These are phyloP conservation scores for Musa balbisiana DNA, from an alignment of 202 grass and related monocot genomes.

Conservation along the genomic window DNA sequence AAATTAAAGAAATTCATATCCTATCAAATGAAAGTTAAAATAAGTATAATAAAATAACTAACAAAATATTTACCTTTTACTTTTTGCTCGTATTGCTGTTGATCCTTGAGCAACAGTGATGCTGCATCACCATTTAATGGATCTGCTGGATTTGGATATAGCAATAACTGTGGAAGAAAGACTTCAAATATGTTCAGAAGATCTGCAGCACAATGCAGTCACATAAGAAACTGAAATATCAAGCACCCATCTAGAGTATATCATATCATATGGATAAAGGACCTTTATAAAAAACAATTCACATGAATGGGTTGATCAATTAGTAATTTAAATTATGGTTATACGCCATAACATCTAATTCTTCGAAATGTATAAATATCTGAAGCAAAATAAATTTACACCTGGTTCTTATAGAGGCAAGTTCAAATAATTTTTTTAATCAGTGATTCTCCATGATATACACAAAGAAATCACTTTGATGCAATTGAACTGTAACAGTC, in stretches of 20 bases:
- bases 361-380: neutral
- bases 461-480: neutral
- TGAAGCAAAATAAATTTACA: neutral
- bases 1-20: neutral
- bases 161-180: constrained; percentile 19
- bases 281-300: neutral
- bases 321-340: neutral
- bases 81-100: constrained; percentile 8
- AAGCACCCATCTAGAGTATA: neutral
- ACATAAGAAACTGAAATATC: constrained; percentile 2
- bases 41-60: neutral
- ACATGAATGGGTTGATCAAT: neutral
- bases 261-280: neutral
- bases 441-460: neutral
- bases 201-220: neutral
- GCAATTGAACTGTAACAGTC: neutral
- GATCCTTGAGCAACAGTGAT: constrained; percentile 11
- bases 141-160: constrained; percentile 12
- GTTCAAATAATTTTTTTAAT: neutral
- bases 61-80: constrained; percentile 1
- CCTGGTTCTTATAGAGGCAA: neutral
- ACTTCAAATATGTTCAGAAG: constrained; percentile 20
- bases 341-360: neutral
- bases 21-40: neutral
- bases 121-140: constrained; percentile 16